Base-by-base conservation (phyloP, 495 filamentous ascomycete species). In the Tuber umbilicatum region DNA sequence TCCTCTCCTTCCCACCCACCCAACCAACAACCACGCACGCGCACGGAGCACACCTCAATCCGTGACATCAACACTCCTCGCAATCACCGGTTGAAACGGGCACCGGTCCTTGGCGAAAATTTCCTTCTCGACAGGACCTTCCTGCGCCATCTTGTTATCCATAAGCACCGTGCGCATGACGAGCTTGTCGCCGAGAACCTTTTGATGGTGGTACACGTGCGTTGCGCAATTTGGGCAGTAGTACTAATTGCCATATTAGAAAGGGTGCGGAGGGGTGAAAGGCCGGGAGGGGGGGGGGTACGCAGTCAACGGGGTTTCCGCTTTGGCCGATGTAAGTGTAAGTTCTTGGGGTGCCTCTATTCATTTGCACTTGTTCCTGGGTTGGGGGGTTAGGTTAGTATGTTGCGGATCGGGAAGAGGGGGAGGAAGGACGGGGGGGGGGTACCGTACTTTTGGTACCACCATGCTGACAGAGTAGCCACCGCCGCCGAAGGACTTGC, bases 391-490 rank as follows among this genome's bases (percentile, higher is more conserved):
- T 42, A 45, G 38, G 40, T 47, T 42, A 39, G 27, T 68, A 38
- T 14, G 21, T 23, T 74, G 37, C 50, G 14, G 5, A n/a, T 6
- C n/a, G 16, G 27, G 40, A 7, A 21, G 19, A 31, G 12, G 37
- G n/a, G 38, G 19, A 17, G 60, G 35, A 16, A n/a, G 39, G 17
- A 9, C 5, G 17, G 23, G 38, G 31, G 23, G 14, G 39, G 23
- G 12, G 2, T 19, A 39, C 39, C 69, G 6, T 69, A 80, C 78
- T 69, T 70, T 76, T 16, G 78, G 78, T 37, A 77, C 70, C 43
- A 74, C 79, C 69, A 78, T 73, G 23, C 76, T 80, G 23, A 80
- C 78, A 5, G 78, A 77, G 31, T 80, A 80, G 35, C 74, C 73
- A 6, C 77, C 77, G n/a, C 76, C 76, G 19, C 78, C 78, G 41